Conservation (phyloP, 1,284 basidiomycete genomes). For the Hymenochaete sp. region DNA sequence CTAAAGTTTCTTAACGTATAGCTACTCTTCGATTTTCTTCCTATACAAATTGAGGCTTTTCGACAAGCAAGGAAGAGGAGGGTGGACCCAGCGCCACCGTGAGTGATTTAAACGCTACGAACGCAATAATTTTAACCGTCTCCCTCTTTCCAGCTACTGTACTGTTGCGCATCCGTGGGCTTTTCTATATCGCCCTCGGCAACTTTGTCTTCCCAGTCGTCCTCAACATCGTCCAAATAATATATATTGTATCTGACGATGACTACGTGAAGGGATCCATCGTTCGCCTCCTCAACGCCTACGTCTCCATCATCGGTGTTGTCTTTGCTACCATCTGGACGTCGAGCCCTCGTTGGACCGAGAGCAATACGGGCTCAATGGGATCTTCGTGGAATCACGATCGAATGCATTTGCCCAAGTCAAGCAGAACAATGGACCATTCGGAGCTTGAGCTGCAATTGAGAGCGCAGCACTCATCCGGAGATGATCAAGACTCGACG, state of each 20-base stretch:
- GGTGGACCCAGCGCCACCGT: conserved; percentile 5
- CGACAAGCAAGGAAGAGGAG: not conserved
- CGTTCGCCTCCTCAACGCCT: conserved; percentile 24
- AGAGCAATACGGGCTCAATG: not conserved
- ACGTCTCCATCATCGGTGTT: conserved; percentile 30
- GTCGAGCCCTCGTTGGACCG: not conserved
- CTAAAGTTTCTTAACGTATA: too few relatives aligned
- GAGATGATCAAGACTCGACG: too few relatives aligned
- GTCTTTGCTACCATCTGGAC: conserved; percentile 34
- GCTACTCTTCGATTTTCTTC: conserved; percentile 12
- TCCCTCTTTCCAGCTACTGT: conserved; percentile 17
- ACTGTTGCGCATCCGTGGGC: conserved; percentile 20
- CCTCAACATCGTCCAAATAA: conserved; percentile 25
- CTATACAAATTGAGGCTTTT: conserved; percentile 9
- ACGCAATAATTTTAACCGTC: not conserved
- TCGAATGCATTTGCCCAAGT: too few relatives aligned
- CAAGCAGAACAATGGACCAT: too few relatives aligned
- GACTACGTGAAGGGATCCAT: conserved; percentile 20
- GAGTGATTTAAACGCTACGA: not conserved
- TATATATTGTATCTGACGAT: conserved; percentile 23
- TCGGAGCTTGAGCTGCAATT: too few relatives aligned
- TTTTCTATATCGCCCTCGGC: conserved; percentile 28
- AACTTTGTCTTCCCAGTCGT: conserved; percentile 30
- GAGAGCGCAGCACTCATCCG: too few relatives aligned
- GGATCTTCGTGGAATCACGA: conserved; percentile 10